A percentile compares a stretch with the other conserved stretches of the same genome.
Evolutionary conservation across 345 rosid genomes (phyloP).

Genomic region (Dovyalis caffra): DNA sequence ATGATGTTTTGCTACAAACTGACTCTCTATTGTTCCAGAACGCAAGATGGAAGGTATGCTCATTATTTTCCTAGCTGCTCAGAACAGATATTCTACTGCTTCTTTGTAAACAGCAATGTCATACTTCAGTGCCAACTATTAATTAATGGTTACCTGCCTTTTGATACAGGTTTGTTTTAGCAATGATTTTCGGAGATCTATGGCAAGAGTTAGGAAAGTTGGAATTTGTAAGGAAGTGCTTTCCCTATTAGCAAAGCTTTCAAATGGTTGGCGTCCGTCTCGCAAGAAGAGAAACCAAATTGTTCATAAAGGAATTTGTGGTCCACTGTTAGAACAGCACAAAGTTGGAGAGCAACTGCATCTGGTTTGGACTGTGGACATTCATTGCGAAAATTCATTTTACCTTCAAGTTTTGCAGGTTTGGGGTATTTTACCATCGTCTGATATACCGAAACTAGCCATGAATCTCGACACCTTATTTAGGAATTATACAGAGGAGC

Average conservation of each 20-base stretch:
- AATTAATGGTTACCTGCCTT: not conserved
- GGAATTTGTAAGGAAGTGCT: slow-evolving; percentile 17
- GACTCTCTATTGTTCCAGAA: not conserved
- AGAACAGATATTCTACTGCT: no score
- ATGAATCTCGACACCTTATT: slow-evolving; percentile 18
- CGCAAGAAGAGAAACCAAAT: no score
- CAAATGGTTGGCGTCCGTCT: slow-evolving; percentile 36
- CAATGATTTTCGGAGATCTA: slow-evolving; percentile 27
- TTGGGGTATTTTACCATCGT: slow-evolving; percentile 34
- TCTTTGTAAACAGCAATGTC: not conserved
- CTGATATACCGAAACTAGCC: slow-evolving; percentile 18
- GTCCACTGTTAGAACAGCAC: no score
- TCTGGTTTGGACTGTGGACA: no score
- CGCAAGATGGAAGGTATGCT: slow-evolving; percentile 4
- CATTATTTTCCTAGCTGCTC: not conserved
- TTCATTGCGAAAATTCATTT: slow-evolving; percentile 5
- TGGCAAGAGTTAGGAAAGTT: slow-evolving; percentile 15
- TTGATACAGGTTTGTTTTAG: slow-evolving; percentile 22
- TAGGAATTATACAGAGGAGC: slow-evolving; percentile 16
- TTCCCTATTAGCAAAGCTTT: slow-evolving; percentile 26
- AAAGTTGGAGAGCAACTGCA: no score
- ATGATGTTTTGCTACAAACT: not conserved
- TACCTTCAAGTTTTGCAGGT: slow-evolving; percentile 36
- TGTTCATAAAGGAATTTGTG: no score
- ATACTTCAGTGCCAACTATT: not conserved